A percentile compares a stretch with the other conserved stretches of the same genome.
phyloP scores from a whole-genome alignment of 345 rosid genomes.

The Carallia brachiata region DNA sequence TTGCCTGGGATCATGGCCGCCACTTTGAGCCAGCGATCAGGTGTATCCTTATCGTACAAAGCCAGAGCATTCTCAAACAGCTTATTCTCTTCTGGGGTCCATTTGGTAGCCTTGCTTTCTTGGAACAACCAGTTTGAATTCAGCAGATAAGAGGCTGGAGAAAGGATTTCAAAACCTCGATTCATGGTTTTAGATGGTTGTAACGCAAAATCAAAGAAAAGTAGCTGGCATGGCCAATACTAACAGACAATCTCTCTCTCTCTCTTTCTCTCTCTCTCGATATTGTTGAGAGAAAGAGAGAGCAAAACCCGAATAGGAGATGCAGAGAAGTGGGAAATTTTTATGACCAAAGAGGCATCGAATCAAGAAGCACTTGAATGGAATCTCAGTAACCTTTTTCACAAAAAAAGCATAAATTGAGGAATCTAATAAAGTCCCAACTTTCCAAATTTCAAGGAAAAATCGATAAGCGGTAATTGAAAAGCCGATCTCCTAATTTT shows the following conservation, averaged over 20 bases:
- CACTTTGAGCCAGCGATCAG: conserved; percentile 84
- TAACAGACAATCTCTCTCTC: not conserved
- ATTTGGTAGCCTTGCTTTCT: conserved; percentile 58
- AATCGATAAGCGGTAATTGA: conserved; percentile 28
- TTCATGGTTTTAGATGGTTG: conserved; percentile 42
- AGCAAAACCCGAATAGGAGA: conserved; percentile 28
- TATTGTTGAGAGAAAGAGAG: conserved; percentile 42
- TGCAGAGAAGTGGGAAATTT: conserved; percentile 36
- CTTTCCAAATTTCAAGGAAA: conserved; percentile 54
- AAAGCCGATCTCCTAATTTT: conserved; percentile 31
- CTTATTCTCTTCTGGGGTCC: conserved; percentile 97
- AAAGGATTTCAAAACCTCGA: conserved; percentile 59
- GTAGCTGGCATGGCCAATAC: conserved; percentile 20
- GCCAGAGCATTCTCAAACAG: conserved; percentile 90
- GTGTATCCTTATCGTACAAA: conserved; percentile 73
- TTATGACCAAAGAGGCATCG: conserved; percentile 32
- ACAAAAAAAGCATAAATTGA: conserved; percentile 39
- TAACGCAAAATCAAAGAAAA: conserved; percentile 13
- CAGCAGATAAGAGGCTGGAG: conserved; percentile 58
- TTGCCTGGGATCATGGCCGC: conserved; percentile 94
- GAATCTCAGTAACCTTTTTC: conserved; percentile 48
- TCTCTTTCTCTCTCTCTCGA: conserved; percentile 28
- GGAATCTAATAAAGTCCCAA: conserved; percentile 50
- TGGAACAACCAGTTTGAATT: conserved; percentile 83
- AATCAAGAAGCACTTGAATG: conserved; percentile 41